Base-by-base conservation (phyloP, 495 filamentous ascomycete genomes). In the Penicillium subrubescens region DNA sequence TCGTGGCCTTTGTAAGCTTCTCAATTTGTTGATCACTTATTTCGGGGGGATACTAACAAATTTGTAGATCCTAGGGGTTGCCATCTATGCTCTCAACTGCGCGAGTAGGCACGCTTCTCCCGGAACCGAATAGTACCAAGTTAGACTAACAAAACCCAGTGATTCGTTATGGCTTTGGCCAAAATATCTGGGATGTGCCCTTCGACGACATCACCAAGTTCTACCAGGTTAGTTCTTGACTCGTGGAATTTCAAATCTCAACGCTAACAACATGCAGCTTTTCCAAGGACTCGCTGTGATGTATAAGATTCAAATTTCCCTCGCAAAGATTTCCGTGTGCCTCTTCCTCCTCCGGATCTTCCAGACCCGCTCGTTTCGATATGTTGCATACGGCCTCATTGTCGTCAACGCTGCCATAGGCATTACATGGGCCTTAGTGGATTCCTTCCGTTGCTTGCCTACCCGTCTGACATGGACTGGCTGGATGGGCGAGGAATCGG, bases 261-360 rank as follows among this genome's bases (percentile, higher is more conserved):
- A 61, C 19, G 14, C 57, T 63, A 51, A 67, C 39, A n/a, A 31
- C n/a, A 3, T 3, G 0, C 50, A 75, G 71, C 39, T n/a, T 46
- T 77, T 77, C 61, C 69, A 73, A 64, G 73, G 34, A 0, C 59
- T 77, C 37, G 70, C 67, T 11, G 41, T 75, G 19, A 65, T 71
- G 48, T 77, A 77, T 59, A 77, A 77, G 46, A 52, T 67, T 1
- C 70, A 73, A 44, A 74, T 77, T 54, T 81, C 77, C 8, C 76
- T 80, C 39, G 79, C 78, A 70, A 84, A 85, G 51, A 79, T 78
- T 56, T 86, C 84, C 29, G 87, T 73, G 50, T 79, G 76, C 60
- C 74, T 83, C 19, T 88, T 81, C 65, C 68, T 81, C 15, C 71
- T 81, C 1, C 75, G 76, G 1, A 78, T 79, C 53, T 81, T 77